A percentile compares a stretch with the other conserved stretches of the same genome.
Conservation (phyloP, 2,329 filamentous ascomycete genomes). For the Samsoniella hepiali region DNA sequence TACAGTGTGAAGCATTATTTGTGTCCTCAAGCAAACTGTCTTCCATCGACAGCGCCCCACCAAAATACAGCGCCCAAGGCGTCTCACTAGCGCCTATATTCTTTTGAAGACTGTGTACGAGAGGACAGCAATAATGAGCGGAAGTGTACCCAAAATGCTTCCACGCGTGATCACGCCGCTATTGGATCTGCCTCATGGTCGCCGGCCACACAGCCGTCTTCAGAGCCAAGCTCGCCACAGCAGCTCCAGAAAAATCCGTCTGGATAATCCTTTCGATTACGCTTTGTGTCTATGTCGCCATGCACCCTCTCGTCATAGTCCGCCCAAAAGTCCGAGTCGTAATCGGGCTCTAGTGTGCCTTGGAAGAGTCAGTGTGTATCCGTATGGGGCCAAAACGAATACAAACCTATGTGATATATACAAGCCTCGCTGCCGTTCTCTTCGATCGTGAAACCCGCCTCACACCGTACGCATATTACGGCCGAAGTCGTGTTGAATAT, state of each 20-base stretch:
- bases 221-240: neutral
- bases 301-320: neutral
- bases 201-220: neutral
- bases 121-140: neutral
- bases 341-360: neutral
- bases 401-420: neutral
- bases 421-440: neutral
- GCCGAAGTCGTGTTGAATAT: neutral
- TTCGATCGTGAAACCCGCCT: neutral
- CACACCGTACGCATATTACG: neutral
- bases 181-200: neutral
- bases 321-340: conserved; percentile 5
- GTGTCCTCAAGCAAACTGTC: neutral
- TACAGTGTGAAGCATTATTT: neutral
- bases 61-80: neutral
- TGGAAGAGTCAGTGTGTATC: neutral
- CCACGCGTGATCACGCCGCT: neutral
- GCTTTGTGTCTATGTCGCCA: neutral
- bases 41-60: neutral
- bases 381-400: neutral
- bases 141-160: neutral
- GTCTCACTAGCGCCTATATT: neutral
- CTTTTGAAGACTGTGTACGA: neutral
- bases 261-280: conserved; percentile 1
- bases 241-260: conserved; percentile 3